Base-by-base conservation (phyloP, 176 grass and related monocot genomes). In the Rhynchospora tenuis region DNA sequence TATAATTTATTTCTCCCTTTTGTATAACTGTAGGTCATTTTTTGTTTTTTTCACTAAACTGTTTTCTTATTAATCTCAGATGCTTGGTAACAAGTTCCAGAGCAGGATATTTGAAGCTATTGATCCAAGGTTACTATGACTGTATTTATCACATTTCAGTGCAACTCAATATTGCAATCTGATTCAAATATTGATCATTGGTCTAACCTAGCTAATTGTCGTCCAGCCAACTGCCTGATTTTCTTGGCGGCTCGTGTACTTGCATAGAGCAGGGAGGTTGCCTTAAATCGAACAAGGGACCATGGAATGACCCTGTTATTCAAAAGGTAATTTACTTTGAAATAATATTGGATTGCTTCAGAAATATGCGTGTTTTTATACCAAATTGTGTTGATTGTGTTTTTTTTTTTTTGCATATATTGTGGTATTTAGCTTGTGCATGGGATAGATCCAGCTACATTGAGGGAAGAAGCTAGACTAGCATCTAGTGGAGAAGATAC, bases 221-320 rank as follows among this genome's bases (percentile, higher is more conserved):
- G 89, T 33, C 76, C 86, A 99, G 96, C 82, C 91, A 99, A 91
- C 81, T 99, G 85, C 96, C 96, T 62, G 91, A 99, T 26, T 99
- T 99, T 79, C 89, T 99, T 79, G 96, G 96, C 63, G 96, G 96
- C 75, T 91, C 89, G 8, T 99, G 96, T 83, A 88, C 91, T 71
- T 99, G 96, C 46, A 72, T 46, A 74, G 91, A 93, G 28, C 89
- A 93, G 24, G 93, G 91, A 56, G 96, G 93, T 20, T 99, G 96
- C 67, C 96, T 95, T 83, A 87, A 88, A 33, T 99, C 96, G 12
- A 95, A 95, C 84, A 95, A 89, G 87, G 96, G 96, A 42, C 96
- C 96, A 9, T 99, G 96, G 96, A 93, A 95, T 56, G 96, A 99
- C 86, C 91, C 96, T 77, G 70, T 75, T 76, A 99, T 95, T 78